Conservation (phyloP, 495 filamentous ascomycete species). For the Daldinia bambusicola region DNA sequence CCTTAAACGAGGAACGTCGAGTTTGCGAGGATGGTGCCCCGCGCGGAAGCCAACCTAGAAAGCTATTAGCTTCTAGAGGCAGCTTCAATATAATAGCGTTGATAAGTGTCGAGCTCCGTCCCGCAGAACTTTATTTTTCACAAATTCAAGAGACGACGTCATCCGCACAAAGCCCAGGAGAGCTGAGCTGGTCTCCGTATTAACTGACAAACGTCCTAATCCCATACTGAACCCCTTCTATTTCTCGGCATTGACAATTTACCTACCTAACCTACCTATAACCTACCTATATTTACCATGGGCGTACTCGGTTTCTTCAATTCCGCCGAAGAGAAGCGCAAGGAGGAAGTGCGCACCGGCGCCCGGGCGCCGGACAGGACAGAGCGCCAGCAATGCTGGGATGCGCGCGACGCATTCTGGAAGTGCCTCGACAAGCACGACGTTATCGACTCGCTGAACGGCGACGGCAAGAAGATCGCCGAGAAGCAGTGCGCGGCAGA, state of each 20-base stretch:
- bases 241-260: background rate
- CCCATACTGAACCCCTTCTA: background rate
- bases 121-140: conserved; percentile 15
- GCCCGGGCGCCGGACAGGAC: conserved; percentile 79
- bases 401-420: conserved; percentile 86
- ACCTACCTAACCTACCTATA: background rate
- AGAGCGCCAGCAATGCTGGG: conserved; percentile 85
- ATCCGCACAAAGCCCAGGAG: conserved; percentile 2
- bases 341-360: conserved; percentile 65
- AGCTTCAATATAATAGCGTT: too few species aligned
- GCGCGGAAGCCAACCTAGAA: too few species aligned
- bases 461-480: conserved; percentile 67
- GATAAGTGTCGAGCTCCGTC: conserved; percentile 24
- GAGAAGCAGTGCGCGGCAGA: conserved; percentile 74
- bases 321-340: conserved; percentile 58
- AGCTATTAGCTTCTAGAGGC: too few species aligned
- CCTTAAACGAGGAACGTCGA: too few species aligned
- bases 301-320: conserved; percentile 57
- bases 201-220: background rate
- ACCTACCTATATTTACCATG: conserved; percentile 45
- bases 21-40: too few species aligned
- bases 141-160: conserved; percentile 12
- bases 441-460: conserved; percentile 86
- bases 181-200: too few species aligned
- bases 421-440: conserved; percentile 79